Base-by-base conservation (phyloP, 768 basidiomycete species). In the Boletus rubropictus region DNA sequence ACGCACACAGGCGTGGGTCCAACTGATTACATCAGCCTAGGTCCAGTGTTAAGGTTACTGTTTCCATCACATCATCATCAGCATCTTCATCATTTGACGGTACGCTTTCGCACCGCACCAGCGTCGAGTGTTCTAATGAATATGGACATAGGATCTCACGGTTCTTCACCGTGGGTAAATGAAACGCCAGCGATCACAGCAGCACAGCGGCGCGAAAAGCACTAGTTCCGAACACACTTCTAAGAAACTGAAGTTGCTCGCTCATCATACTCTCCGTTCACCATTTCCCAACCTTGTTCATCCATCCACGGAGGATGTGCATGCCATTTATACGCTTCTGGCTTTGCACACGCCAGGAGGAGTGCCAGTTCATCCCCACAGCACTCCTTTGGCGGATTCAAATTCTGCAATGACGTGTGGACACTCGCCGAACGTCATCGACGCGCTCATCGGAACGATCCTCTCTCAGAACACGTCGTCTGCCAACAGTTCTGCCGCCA, bases 381-480 rank as follows among this genome's bases (percentile, higher is more conserved):
- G 46, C 7, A 18, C 54, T 7, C 64, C 70, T 34, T 31, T 55
- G 2, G 4, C 48, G 3, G 34, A 14, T n/a, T 43, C 57, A 36
- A 72, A 77, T 50, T 67, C 78, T 7, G 75, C 74, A 5, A 44
- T 55, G 47, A 73, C 74, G 1, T 76, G 75, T 42, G 77, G 74
- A 3, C 60, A 68, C 32, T 71, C 72, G 3, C 72, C 74, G 3
- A 76, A 82, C 53, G 77, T 82, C 50, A 68, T 82, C 46, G 80
- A 80, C 49, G 64, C 77, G 10, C 72, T 81, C 50, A 76, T 83
- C 31, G 75, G 71, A 20, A 79, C 78, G 1, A 70, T 83, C 46
- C 74, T 83, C 27, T 80, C 79, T 27, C 80, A 82, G 56, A 80
- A 79, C 50, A 82, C 80, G 1, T 75, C 79, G 17, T 61, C 64